Evolutionary conservation across 805 yeast species (phyloP).

Genomic region (Lipomyces anomalus): DNA sequence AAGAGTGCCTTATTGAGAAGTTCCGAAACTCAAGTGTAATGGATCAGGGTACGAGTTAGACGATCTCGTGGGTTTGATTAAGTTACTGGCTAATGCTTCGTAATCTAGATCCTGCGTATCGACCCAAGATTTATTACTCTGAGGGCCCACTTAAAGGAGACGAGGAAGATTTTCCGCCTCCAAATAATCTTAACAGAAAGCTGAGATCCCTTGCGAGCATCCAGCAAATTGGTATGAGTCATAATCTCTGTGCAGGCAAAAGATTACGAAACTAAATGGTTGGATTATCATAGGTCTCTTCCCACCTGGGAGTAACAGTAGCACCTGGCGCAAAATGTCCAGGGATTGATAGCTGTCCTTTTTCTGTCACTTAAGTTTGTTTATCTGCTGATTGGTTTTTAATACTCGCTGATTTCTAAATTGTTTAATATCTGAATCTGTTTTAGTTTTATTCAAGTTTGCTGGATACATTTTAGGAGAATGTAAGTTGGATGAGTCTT

Average conservation of each 20-base stretch:
- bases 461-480: too few relatives aligned
- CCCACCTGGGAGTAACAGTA: conserved; percentile 23
- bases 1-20: conserved; percentile 41
- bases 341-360: conserved; percentile 1
- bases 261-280: too few relatives aligned
- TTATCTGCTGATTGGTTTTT: too few relatives aligned
- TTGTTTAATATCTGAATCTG: too few relatives aligned
- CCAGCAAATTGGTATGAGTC: conserved; percentile 29
- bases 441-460: too few relatives aligned
- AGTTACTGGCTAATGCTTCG: conserved; percentile 1
- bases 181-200: conserved; percentile 33
- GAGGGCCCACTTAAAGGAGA: conserved; percentile 41
- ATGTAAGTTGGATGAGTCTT: too few relatives aligned
- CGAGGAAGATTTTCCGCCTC: conserved; percentile 41
- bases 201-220: conserved; percentile 34
- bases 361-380: background rate
- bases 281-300: conserved; percentile 19
- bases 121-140: conserved; percentile 45
- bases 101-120: conserved; percentile 37
- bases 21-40: conserved; percentile 48
- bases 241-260: background rate
- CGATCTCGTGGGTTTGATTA: background rate
- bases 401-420: too few relatives aligned
- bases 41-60: conserved; percentile 33
- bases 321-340: conserved; percentile 17